Percentiles rank a stretch among this genome's conserved stretches.
These are phyloP conservation scores for Penicillium waksmanii DNA, from an alignment of 495 filamentous ascomycete species.

Conservation along the genomic window DNA sequence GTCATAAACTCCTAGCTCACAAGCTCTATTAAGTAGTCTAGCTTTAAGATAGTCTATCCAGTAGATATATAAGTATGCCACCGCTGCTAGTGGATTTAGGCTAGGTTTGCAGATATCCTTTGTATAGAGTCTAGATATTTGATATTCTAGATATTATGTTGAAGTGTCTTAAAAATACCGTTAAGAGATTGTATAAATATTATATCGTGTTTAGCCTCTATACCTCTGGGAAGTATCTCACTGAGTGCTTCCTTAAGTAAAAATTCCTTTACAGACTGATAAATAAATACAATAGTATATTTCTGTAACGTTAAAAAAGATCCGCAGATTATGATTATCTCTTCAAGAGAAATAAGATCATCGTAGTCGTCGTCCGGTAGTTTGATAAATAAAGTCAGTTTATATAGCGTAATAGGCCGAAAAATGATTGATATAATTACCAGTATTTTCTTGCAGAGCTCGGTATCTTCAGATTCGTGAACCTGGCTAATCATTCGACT, in stretches of 20 bases:
- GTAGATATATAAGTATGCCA: conserved; percentile 38
- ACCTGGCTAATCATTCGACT: conserved; percentile 21
- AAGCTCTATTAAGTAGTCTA: not conserved
- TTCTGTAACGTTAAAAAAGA: conserved; percentile 29
- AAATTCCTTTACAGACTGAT: conserved; percentile 51
- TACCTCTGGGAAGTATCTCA: conserved; percentile 19
- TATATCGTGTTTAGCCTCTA: conserved; percentile 24
- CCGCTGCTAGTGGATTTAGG: conserved; percentile 20
- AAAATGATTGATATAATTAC: conserved; percentile 22
- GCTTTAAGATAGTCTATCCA: conserved; percentile 43
- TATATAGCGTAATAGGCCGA: conserved; percentile 30
- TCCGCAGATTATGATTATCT: conserved; percentile 20
- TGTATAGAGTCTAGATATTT: conserved; percentile 6
- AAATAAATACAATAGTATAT: conserved; percentile 35
- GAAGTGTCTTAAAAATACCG: conserved; percentile 21
- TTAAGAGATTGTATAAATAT: conserved; percentile 35
- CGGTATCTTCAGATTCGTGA: conserved; percentile 6
- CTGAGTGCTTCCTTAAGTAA: conserved; percentile 10
- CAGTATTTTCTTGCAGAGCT: conserved; percentile 20
- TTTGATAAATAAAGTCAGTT: conserved; percentile 24
- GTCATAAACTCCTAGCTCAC: conserved; percentile 11
- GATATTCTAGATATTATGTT: conserved; percentile 24
- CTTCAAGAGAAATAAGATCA: not conserved
- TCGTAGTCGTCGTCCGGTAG: conserved; percentile 8
- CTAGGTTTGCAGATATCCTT: not conserved